Conservation (phyloP, 345 rosid species). For the Eucalyptus camaldulensis region DNA sequence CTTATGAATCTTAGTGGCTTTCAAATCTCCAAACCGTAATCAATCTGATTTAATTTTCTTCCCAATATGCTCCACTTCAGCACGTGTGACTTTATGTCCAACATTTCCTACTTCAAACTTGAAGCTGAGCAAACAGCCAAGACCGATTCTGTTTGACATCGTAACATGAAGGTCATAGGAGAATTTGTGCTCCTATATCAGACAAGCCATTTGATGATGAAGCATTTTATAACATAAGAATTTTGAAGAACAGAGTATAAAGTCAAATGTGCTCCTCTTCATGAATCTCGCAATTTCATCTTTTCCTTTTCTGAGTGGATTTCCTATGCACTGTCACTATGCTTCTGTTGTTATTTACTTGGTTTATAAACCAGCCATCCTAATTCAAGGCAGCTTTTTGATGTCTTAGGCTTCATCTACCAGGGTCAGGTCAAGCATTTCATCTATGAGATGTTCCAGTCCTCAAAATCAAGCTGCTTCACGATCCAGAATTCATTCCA, state of each 20-base stretch:
- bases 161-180: neutral
- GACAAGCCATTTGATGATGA: neutral
- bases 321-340: neutral
- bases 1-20: neutral
- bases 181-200: neutral
- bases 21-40: neutral
- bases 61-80: neutral
- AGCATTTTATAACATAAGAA: neutral
- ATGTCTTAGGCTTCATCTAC: constrained; percentile 9
- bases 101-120: neutral
- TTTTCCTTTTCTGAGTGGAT: neutral
- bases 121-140: neutral
- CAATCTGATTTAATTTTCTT: neutral
- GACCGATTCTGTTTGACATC: neutral
- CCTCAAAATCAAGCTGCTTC: constrained; percentile 2
- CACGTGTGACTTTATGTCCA: neutral
- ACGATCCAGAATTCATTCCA: constrained; percentile 5
- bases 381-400: neutral
- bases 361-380: neutral
- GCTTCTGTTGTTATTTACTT: neutral
- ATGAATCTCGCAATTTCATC: neutral
- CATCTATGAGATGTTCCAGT: constrained; percentile 2
- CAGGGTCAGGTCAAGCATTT: constrained; percentile 6
- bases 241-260: neutral
- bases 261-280: neutral